Conservation (phyloP, 2,329 filamentous ascomycete species). For the Paecilomyces sp. region DNA sequence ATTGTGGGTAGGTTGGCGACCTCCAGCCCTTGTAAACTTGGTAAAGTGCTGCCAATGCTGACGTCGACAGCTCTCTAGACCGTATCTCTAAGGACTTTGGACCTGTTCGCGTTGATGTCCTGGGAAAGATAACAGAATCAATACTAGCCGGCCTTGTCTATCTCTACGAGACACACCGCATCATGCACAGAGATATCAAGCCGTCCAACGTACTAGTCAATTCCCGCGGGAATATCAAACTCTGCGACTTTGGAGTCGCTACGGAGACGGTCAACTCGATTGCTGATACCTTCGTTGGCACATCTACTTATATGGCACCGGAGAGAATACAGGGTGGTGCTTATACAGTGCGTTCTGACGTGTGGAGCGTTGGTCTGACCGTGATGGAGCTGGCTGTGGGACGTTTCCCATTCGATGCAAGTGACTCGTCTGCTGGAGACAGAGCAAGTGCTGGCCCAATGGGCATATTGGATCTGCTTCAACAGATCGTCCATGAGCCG, state of each 20-base stretch:
- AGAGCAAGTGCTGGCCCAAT: slow-evolving; percentile 66
- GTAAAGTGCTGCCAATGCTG: slow-evolving; percentile 9
- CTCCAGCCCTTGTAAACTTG: not conserved
- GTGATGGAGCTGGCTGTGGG: slow-evolving; percentile 98
- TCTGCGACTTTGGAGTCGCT: slow-evolving; percentile 98
- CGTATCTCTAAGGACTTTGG: slow-evolving; percentile 91
- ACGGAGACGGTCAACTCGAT: slow-evolving; percentile 97
- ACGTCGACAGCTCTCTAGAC: slow-evolving; percentile 67
- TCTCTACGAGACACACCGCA: slow-evolving; percentile 89
- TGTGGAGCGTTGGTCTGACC: slow-evolving; percentile 93
- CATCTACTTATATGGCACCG: slow-evolving; percentile 98
- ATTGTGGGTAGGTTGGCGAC: slow-evolving; percentile 80
- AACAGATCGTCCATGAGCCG: slow-evolving; percentile 95
- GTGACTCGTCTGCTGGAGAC: slow-evolving; percentile 67
- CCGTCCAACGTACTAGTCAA: slow-evolving; percentile 97
- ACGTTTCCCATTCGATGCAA: slow-evolving; percentile 86
- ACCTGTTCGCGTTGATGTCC: slow-evolving; percentile 87
- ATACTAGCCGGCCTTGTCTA: slow-evolving; percentile 90
- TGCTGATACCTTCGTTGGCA: slow-evolving; percentile 95
- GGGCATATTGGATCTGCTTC: slow-evolving; percentile 89
- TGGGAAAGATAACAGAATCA: slow-evolving; percentile 96
- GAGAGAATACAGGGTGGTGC: slow-evolving; percentile 95
- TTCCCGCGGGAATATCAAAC: slow-evolving; percentile 87
- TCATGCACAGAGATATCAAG: slow-evolving; percentile 99
- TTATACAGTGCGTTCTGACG: slow-evolving; percentile 96